A percentile compares a stretch with the other conserved stretches of the same genome.
Conservation (phyloP, 441 rosid species). For the Flueggea neowawraea region DNA sequence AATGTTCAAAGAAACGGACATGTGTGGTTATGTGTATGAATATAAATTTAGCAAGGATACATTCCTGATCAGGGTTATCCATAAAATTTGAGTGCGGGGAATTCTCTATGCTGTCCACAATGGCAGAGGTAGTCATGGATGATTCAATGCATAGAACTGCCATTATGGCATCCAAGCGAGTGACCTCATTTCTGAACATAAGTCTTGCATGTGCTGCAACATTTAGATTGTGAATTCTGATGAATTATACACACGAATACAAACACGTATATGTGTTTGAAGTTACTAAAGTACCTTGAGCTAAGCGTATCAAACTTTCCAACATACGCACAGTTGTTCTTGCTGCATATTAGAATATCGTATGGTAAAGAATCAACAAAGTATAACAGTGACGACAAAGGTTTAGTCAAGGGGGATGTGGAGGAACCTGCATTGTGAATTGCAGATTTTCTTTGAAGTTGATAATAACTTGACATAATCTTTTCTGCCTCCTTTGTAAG, state of each 20-base stretch:
- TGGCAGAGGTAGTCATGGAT: conserved; percentile 60
- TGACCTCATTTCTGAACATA: conserved; percentile 95
- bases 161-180: conserved; percentile 68
- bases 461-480: conserved; percentile 87
- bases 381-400: conserved; percentile 9
- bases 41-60: conserved; percentile 59
- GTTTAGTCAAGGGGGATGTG: not conserved
- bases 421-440: conserved; percentile 80
- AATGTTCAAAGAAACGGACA: not conserved
- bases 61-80: conserved; percentile 80
- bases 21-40: conserved; percentile 1
- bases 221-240: conserved; percentile 6
- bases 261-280: too few relatives aligned
- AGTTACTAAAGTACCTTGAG: conserved; percentile 61
- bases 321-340: conserved; percentile 97
- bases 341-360: conserved; percentile 39
- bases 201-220: conserved; percentile 92
- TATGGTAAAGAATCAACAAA: not conserved
- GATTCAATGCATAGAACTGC: conserved; percentile 4
- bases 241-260: not conserved
- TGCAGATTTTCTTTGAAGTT: conserved; percentile 92
- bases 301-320: conserved; percentile 94
- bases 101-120: conserved; percentile 84
- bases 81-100: conserved; percentile 88
- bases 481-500: conserved; percentile 88